Evolutionary conservation across 768 basidiomycete genomes (phyloP), one percentile per base, ranked within the genome.

Genomic region (Kwoniella botswanensis): DNA sequence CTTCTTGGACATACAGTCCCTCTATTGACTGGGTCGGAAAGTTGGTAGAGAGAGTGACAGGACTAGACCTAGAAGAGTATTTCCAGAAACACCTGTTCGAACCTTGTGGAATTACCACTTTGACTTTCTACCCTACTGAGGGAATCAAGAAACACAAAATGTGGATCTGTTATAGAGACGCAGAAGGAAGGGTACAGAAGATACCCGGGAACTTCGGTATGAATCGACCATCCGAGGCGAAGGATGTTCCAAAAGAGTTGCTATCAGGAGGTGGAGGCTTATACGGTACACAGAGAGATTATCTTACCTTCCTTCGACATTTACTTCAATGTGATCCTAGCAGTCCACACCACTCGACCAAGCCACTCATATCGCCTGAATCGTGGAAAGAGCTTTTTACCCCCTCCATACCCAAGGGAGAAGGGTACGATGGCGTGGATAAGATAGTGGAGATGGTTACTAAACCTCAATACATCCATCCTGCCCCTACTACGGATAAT

Each of bases 1-100:
- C 76, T 3, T 71, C 71, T 1, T 79, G 67, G 65, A 35, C 21
- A 1, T 84, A 84, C 74, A 71, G 75, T n/a, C 53, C 62, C 1
- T 60, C 63, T 11, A 76, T 80, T 55, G 83, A 84, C 56, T 83
- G 80, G 79, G 74, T 76, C 11, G 77, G 80, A 2, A 73, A 78
- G 7, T 65, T 82, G 55, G 72, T 84, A 55, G 74, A 80, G 57
- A 66, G 76, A 6, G 71, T 79, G 4, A 74, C 73, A 13, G 79
- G 79, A 0, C 26, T 77, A 15, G 55, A 70, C 1, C 73, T 84
- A n/a, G 81, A 80, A 41, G 74, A 76, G 0, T 84, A 79, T 70
- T 71, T 84, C 58, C 71, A 80, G 63, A 53, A 78, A 53, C 44
- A 82, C 63, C 72, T 84, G 67, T 84, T 83, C 70, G 59, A 62